Conservation (phyloP, 441 rosid species). For the Aquilaria agallochum region DNA sequence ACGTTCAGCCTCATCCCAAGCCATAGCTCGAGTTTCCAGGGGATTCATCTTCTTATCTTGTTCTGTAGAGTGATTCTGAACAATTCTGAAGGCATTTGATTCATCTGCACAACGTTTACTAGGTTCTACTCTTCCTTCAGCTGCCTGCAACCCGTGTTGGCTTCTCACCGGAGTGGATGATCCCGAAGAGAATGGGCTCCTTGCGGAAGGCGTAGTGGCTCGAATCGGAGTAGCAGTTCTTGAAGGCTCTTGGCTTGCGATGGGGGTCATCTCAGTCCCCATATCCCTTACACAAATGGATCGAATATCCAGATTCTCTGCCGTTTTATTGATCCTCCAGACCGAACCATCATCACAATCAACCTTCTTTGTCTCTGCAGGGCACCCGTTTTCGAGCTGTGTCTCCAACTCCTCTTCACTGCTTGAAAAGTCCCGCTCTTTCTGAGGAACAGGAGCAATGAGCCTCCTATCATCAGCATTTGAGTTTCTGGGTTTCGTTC, state of each 20-base stretch:
- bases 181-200: slow-evolving; percentile 82
- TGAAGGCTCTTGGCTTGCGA: slow-evolving; percentile 91
- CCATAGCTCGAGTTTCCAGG: slow-evolving; percentile 67
- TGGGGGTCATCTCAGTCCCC: slow-evolving; percentile 99
- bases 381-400: slow-evolving; percentile 24
- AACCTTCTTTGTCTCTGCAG: slow-evolving; percentile 63
- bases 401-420: slow-evolving; percentile 39
- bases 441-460: slow-evolving; percentile 74
- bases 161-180: slow-evolving; percentile 59
- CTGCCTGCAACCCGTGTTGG: slow-evolving; percentile 26
- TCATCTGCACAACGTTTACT: slow-evolving; percentile 23
- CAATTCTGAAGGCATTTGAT: slow-evolving; percentile 13
- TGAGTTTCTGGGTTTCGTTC: slow-evolving; percentile 68
- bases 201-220: slow-evolving; percentile 64
- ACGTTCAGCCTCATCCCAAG: slow-evolving; percentile 95
- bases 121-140: slow-evolving; percentile 23
- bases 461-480: slow-evolving; percentile 86
- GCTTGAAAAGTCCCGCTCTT: slow-evolving; percentile 62
- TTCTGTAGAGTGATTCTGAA: slow-evolving; percentile 22
- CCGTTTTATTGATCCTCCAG: slow-evolving; percentile 55
- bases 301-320: slow-evolving; percentile 41
- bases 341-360: slow-evolving; percentile 59
- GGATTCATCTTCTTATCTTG: slow-evolving; percentile 41
- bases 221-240: slow-evolving; percentile 83
- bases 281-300: slow-evolving; percentile 85